Evolutionary conservation across 2,329 filamentous ascomycete genomes (phyloP).

Genomic region (Colletotrichum horii): DNA sequence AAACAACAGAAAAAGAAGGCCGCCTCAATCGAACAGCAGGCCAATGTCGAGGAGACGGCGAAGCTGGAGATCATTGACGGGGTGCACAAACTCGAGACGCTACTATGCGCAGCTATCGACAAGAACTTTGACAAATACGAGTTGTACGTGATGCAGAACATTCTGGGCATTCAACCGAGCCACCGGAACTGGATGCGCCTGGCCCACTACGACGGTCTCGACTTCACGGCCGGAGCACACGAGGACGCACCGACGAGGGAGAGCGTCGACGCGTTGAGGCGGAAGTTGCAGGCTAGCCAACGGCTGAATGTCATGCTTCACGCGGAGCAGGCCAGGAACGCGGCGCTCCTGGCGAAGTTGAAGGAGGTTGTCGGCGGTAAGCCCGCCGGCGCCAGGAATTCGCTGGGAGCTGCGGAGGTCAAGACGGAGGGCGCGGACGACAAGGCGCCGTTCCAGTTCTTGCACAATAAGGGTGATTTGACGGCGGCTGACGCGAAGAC

Average conservation of each 20-base stretch:
- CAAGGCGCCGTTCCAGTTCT: slow-evolving; percentile 57
- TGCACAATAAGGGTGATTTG: slow-evolving; percentile 58
- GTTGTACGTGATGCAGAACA: slow-evolving; percentile 89
- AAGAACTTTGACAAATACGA: slow-evolving; percentile 87
- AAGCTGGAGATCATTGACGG: slow-evolving; percentile 84
- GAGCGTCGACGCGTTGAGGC: slow-evolving; percentile 73
- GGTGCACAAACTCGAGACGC: slow-evolving; percentile 81
- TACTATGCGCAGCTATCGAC: slow-evolving; percentile 81
- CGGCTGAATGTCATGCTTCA: slow-evolving; percentile 74
- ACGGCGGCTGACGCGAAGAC: slow-evolving; percentile 54
- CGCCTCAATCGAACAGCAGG: slow-evolving; percentile 38
- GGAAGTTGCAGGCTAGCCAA: slow-evolving; percentile 78
- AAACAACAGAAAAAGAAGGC: slow-evolving; percentile 33
- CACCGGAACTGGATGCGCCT: slow-evolving; percentile 82
- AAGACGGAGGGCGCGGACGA: slow-evolving; percentile 27
- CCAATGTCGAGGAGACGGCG: slow-evolving; percentile 42
- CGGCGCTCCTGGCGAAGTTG: slow-evolving; percentile 70
- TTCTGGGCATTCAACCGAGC: slow-evolving; percentile 70
- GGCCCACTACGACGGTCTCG: slow-evolving; percentile 79
- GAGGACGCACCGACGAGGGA: slow-evolving; percentile 58
- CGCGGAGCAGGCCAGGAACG: slow-evolving; percentile 75
- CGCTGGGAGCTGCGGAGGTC: slow-evolving; percentile 10
- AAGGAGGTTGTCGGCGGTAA: slow-evolving; percentile 45
- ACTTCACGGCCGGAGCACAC: slow-evolving; percentile 39
- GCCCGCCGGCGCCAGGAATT: slow-evolving; percentile 25